Evolutionary conservation across 345 rosid species (phyloP).

Genomic region (Hibiscus tridactylites): DNA sequence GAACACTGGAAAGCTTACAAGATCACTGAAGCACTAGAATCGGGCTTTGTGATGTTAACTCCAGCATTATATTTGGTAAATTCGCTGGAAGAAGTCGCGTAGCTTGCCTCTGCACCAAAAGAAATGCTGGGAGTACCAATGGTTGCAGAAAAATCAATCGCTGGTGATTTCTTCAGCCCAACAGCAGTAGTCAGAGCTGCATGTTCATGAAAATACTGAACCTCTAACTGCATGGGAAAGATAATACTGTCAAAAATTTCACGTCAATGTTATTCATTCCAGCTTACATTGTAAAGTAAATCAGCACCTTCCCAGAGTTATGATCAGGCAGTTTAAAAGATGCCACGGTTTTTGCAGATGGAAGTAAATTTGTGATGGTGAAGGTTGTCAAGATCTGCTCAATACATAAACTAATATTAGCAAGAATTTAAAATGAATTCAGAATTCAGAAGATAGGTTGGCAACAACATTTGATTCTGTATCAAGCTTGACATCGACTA

Average conservation of each 20-base stretch:
- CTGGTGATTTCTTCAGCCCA: background rate
- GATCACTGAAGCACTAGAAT: conserved; percentile 3
- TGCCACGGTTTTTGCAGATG: conserved; percentile 18
- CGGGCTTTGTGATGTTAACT: conserved; percentile 39
- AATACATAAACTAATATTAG: conserved; percentile 12
- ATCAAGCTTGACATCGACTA: background rate
- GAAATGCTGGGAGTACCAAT: background rate
- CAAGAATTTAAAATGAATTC: background rate
- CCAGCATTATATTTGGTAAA: conserved; percentile 23
- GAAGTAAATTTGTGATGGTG: background rate
- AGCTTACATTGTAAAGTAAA: background rate
- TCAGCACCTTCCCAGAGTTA: background rate
- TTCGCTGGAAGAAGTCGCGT: background rate
- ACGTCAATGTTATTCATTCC: background rate
- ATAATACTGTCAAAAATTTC: background rate
- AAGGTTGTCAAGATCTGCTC: conserved; percentile 22
- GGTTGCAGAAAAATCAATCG: background rate
- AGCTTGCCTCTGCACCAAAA: background rate
- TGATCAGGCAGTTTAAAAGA: conserved; percentile 35
- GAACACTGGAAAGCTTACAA: background rate
- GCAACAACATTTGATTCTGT: background rate
- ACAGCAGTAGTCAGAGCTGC: background rate
- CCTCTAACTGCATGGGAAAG: background rate
- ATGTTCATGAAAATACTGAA: background rate
- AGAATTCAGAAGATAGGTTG: background rate